These are phyloP conservation scores for Hirschfeldia incana DNA, from an alignment of 345 rosid species.

Conservation along the genomic window DNA sequence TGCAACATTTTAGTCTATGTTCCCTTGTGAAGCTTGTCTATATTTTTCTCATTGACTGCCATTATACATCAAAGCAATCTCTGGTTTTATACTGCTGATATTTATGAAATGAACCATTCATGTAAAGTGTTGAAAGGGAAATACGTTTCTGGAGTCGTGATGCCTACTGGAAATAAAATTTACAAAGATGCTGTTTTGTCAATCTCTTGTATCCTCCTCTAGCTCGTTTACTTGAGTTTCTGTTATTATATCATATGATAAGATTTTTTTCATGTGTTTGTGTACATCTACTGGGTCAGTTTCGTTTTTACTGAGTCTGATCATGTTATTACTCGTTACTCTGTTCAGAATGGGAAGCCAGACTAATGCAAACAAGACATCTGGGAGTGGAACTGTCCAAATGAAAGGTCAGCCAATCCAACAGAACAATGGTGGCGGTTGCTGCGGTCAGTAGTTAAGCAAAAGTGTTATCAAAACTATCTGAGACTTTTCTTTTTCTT, in stretches of 20 bases:
- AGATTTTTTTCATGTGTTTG: neutral
- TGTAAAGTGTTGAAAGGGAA: neutral
- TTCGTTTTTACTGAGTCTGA: neutral
- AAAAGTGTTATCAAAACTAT: slow-evolving; percentile 6
- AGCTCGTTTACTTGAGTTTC: neutral
- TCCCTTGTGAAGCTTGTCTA: neutral
- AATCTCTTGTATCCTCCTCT: neutral
- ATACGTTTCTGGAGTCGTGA: neutral
- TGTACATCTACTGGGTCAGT: neutral
- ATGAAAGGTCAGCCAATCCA: slow-evolving; percentile 82
- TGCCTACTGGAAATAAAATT: neutral
- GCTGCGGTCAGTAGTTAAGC: slow-evolving; percentile 57
- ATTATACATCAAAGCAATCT: slow-evolving; percentile 11
- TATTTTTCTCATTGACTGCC: neutral
- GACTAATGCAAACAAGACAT: slow-evolving; percentile 54
- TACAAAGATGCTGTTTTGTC: neutral
- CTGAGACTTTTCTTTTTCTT: neutral
- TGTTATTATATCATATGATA: neutral
- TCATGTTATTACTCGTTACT: neutral
- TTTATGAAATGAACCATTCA: neutral
- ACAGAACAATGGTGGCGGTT: slow-evolving; percentile 55
- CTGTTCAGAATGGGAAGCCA: slow-evolving; percentile 71
- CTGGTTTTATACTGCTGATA: neutral
- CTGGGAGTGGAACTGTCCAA: slow-evolving; percentile 60
- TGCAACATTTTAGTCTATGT: neutral